Evolutionary conservation across 345 rosid genomes (phyloP).

Genomic region (Noccaea bulbosa): DNA sequence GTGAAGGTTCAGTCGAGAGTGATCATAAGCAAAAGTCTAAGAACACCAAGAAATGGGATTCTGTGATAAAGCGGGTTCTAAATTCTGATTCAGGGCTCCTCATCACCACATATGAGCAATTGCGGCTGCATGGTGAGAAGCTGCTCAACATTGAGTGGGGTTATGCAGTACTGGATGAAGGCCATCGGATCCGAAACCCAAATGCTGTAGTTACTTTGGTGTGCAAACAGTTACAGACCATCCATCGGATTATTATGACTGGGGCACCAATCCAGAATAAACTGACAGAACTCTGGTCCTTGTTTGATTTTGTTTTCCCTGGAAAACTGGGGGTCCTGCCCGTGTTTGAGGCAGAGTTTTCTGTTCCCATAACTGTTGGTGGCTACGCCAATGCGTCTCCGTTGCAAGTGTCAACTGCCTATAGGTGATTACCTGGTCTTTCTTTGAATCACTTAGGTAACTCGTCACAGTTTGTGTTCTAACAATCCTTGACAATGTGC

Average conservation of each 20-base stretch:
- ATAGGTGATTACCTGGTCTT: slow-evolving; percentile 56
- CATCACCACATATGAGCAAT: slow-evolving; percentile 93
- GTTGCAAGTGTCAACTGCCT: slow-evolving; percentile 95
- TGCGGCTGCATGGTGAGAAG: slow-evolving; percentile 79
- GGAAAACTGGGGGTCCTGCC: slow-evolving; percentile 96
- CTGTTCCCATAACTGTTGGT: slow-evolving; percentile 93
- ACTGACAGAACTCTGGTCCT: slow-evolving; percentile 90
- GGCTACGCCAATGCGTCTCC: slow-evolving; percentile 99
- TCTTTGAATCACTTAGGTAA: slow-evolving; percentile 27
- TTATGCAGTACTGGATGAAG: slow-evolving; percentile 92
- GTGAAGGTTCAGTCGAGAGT: slow-evolving; percentile 70
- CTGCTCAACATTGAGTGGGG: slow-evolving; percentile 94
- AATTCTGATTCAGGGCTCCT: slow-evolving; percentile 80
- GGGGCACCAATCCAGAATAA: slow-evolving; percentile 98
- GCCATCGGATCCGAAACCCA: slow-evolving; percentile 97
- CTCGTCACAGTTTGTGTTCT: slow-evolving; percentile 20
- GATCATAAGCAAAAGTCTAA: slow-evolving; percentile 62
- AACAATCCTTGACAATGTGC: slow-evolving; percentile 36
- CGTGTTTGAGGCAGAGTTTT: slow-evolving; percentile 96
- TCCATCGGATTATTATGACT: slow-evolving; percentile 93
- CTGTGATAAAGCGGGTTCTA: slow-evolving; percentile 78
- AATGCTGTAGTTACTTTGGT: slow-evolving; percentile 88
- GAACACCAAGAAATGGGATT: slow-evolving; percentile 75
- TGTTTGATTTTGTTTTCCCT: slow-evolving; percentile 98
- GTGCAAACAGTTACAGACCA: slow-evolving; percentile 96